phyloP scores from a whole-genome alignment of 176 grass and related monocot species.

The Triticum timopheevii region DNA sequence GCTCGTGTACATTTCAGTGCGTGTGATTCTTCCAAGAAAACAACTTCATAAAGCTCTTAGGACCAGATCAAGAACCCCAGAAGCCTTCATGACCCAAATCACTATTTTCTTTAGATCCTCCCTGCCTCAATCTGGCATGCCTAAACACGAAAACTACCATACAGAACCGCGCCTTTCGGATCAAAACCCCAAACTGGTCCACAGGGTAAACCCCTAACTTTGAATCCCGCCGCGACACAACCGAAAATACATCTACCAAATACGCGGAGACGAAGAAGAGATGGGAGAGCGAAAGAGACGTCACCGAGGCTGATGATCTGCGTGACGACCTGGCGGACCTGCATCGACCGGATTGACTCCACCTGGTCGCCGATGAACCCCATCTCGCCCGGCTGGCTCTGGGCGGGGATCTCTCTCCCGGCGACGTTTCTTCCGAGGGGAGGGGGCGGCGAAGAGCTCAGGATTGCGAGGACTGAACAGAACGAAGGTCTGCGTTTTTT shows the following conservation, averaged over 20 bases:
- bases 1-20: not conserved
- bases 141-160: not conserved
- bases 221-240: not conserved
- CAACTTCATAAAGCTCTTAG: not conserved
- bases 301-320: conserved; percentile 81
- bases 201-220: not conserved
- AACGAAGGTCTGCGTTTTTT: not conserved
- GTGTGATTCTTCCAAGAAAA: not conserved
- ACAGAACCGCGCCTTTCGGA: not conserved
- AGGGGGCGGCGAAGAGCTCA: not conserved
- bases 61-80: not conserved
- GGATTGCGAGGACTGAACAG: not conserved
- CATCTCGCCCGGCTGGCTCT: conserved; percentile 36
- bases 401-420: not conserved
- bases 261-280: not conserved
- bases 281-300: not conserved
- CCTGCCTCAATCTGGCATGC: not conserved
- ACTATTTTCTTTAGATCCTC: not conserved
- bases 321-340: conserved; percentile 60
- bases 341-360: conserved; percentile 65
- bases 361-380: conserved; percentile 57
- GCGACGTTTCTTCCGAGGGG: not conserved
- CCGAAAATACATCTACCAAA: not conserved
- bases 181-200: not conserved
- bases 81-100: too few relatives aligned